Conservation (phyloP, 495 filamentous ascomycete genomes). For the Neurospora cerealis region DNA sequence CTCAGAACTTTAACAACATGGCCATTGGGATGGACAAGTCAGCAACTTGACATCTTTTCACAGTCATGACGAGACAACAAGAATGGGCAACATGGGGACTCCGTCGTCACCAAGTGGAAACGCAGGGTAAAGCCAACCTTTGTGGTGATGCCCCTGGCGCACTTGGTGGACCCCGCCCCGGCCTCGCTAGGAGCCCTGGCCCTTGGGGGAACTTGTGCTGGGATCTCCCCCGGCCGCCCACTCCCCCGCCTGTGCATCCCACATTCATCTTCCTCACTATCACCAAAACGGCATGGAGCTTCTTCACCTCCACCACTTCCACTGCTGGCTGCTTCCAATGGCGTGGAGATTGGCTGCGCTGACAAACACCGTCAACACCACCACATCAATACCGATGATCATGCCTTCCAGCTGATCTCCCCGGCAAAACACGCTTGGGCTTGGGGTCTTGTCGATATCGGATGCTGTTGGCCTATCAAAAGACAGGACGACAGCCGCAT, state of each 20-base stretch:
- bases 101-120: not conserved
- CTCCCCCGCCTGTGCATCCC: not conserved
- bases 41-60: not conserved
- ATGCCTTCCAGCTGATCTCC: slow-evolving; percentile 10
- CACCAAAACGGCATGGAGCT: not conserved
- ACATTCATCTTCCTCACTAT: not conserved
- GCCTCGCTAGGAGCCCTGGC: not conserved
- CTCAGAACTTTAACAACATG: not conserved
- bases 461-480: slow-evolving; percentile 3
- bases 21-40: not conserved
- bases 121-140: not conserved
- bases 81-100: not conserved
- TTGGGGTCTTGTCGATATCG: not conserved
- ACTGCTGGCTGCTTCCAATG: not conserved
- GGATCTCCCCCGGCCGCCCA: not conserved
- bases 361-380: not conserved
- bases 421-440: slow-evolving; percentile 3
- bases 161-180: not conserved
- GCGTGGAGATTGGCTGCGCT: not conserved
- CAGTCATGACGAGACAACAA: not conserved
- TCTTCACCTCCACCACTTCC: not conserved
- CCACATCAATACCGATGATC: not conserved
- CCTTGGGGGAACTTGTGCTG: not conserved
- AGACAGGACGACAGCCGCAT: slow-evolving; percentile 11
- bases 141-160: not conserved